A percentile compares a stretch with the other conserved stretches of the same genome.
phyloP scores from a whole-genome alignment of 176 grass and related monocot species.

The Dactylis glomerata region DNA sequence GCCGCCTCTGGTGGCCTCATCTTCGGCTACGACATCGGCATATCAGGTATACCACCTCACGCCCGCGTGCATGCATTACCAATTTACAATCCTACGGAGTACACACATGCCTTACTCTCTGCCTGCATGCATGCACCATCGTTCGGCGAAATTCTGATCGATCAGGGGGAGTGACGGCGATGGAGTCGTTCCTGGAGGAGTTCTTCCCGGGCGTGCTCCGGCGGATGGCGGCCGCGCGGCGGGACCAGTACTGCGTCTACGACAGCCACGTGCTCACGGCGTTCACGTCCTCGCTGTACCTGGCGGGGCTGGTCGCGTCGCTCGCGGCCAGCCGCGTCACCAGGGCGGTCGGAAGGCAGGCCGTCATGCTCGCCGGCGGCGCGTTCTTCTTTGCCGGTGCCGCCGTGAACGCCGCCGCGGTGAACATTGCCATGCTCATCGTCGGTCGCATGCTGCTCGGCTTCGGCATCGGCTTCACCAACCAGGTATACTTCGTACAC shows the following conservation, averaged over 20 bases:
- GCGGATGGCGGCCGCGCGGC: constrained; percentile 38
- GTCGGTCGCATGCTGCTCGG: constrained; percentile 62
- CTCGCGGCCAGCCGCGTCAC: constrained; percentile 52
- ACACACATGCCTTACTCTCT: background rate
- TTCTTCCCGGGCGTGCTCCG: constrained; percentile 57
- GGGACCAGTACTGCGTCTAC: constrained; percentile 63
- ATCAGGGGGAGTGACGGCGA: constrained; percentile 62
- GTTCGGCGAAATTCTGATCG: background rate
- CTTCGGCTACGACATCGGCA: constrained; percentile 75
- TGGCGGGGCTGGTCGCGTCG: constrained; percentile 51
- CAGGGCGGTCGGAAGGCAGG: constrained; percentile 53
- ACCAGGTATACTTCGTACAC: constrained; percentile 41
- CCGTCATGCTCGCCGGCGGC: constrained; percentile 59
- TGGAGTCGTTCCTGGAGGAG: constrained; percentile 51
- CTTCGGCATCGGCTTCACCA: constrained; percentile 69
- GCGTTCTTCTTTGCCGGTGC: constrained; percentile 52
- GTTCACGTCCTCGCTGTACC: constrained; percentile 73
- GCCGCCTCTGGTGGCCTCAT: constrained; percentile 67
- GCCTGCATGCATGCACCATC: background rate
- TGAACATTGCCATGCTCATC: constrained; percentile 74
- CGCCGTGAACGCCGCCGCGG: constrained; percentile 45
- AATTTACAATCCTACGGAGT: no score
- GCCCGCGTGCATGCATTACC: background rate
- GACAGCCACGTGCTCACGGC: constrained; percentile 60
- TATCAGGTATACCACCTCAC: constrained; percentile 49